A percentile compares a stretch with the other conserved stretches of the same genome.
Evolutionary conservation across 2,329 filamentous ascomycete species (phyloP).

Genomic region (Mariannaea elegans): DNA sequence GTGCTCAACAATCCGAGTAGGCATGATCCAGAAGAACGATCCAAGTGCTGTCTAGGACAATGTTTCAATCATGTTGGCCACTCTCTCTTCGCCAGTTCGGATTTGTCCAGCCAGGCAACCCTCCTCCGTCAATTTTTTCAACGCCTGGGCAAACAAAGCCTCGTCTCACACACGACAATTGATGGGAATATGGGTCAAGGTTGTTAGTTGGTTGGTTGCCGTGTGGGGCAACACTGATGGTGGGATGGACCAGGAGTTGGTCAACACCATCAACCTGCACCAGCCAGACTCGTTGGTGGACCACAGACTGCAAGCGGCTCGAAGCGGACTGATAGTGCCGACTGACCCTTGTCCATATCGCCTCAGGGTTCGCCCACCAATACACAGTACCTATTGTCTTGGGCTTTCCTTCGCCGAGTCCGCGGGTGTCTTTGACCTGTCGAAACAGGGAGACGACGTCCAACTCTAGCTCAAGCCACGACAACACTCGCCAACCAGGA

Average conservation of each 20-base stretch:
- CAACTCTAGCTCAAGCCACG: background rate
- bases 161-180: background rate
- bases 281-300: constrained; percentile 28
- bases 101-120: background rate
- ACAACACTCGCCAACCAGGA: background rate
- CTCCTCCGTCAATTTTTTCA: background rate
- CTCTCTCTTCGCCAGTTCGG: background rate
- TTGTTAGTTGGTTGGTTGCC: constrained; percentile 24
- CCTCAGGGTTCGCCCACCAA: constrained; percentile 36
- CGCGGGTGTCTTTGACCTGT: background rate
- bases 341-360: constrained; percentile 34
- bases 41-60: background rate
- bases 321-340: constrained; percentile 34
- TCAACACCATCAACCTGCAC: constrained; percentile 26
- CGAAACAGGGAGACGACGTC: background rate
- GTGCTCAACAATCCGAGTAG: constrained; percentile 8
- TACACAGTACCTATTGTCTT: no score
- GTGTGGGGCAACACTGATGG: constrained; percentile 16
- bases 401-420: background rate
- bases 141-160: background rate
- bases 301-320: constrained; percentile 35
- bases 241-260: constrained; percentile 22
- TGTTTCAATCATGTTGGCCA: background rate
- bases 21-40: constrained; percentile 2
- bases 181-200: background rate